Base-by-base conservation (phyloP, 1,284 basidiomycete species). In the Trichosporon ovoides region DNA sequence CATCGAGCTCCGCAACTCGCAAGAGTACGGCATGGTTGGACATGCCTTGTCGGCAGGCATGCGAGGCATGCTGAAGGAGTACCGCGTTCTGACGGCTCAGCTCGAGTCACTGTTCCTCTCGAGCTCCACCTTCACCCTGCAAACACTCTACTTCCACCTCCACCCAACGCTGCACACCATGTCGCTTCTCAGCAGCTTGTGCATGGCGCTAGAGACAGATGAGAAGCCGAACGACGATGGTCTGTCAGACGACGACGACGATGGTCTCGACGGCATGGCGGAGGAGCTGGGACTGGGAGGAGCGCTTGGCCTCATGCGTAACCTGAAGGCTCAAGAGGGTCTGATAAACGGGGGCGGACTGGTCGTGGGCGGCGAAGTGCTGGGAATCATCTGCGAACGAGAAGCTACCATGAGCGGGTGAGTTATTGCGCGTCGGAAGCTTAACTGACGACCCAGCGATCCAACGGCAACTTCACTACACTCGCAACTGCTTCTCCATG, bases 111-210 rank as follows among this genome's bases (percentile, higher is more conserved):
- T 92, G 7, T 96, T 93, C 80, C 86, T 88, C 61, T 85, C 88
- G 0, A 92, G 91, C 0, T 80, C 91, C 0, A 84, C 86, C 35
- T 98, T 98, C 76, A 91, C 92, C 4, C 82, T 98, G 0, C 96
- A 98, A 76, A 94, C 93, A 64, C 84, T 97, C 19, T 97, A 92
- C 87, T 94, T 94, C 72, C 93, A 95, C 74, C 85, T 98, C 31
- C 93, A 98, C 66, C 94, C 93, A 2, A 96, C 91, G 0, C 80
- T 97, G 24, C 91, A 95, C 75, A 91, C 90, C 0, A 85, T 96
- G 51, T 90, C 88, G 0, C 76, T 82, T n/a, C 66, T 81, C 13
- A 74, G 79, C 50, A 71, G 76, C 0, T 69, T 81, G 10, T 79
- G 77, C 14, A 66, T 73, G 19, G 70, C 79, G 24, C 82, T 96